Evolutionary conservation across 2,329 filamentous ascomycete genomes (phyloP).

Genomic region (Aspergillus persii): DNA sequence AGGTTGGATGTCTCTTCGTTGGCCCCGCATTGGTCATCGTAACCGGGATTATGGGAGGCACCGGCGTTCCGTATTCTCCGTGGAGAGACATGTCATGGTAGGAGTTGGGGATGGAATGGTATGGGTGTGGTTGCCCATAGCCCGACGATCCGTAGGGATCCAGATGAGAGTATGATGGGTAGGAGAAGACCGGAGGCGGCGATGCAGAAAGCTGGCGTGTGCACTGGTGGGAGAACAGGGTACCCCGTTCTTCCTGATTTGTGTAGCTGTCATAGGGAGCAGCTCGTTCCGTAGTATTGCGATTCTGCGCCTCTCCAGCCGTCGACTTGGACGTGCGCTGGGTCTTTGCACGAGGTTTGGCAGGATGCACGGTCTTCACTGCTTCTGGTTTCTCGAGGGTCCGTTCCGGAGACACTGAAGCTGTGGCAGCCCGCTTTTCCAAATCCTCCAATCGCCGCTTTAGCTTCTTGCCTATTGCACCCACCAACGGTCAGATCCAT

Average conservation of each 20-base stretch:
- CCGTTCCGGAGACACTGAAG: constrained; percentile 61
- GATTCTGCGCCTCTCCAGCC: constrained; percentile 23
- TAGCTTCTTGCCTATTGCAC: constrained; percentile 59
- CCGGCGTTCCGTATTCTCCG: constrained; percentile 38
- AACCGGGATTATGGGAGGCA: constrained; percentile 48
- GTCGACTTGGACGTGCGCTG: constrained; percentile 25
- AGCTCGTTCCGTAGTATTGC: constrained; percentile 28
- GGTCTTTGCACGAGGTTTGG: constrained; percentile 27
- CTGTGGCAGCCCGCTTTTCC: constrained; percentile 60
- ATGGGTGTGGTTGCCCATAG: constrained; percentile 36
- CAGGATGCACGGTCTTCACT: constrained; percentile 21
- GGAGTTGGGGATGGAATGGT: constrained; percentile 30
- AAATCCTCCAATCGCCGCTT: constrained; percentile 66
- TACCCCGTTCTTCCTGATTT: constrained; percentile 46
- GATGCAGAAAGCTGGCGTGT: constrained; percentile 60
- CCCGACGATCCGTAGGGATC: constrained; percentile 42
- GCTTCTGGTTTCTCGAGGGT: constrained; percentile 53
- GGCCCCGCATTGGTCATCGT: constrained; percentile 39
- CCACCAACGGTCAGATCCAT: background rate
- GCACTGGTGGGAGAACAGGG: constrained; percentile 58
- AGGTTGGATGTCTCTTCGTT: constrained; percentile 52
- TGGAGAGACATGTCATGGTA: constrained; percentile 37
- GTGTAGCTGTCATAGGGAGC: constrained; percentile 35
- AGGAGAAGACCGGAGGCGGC: constrained; percentile 56
- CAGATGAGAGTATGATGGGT: constrained; percentile 47